Base-by-base conservation (phyloP, 2,329 filamentous ascomycete genomes). In the Taxawa tesnikishii region DNA sequence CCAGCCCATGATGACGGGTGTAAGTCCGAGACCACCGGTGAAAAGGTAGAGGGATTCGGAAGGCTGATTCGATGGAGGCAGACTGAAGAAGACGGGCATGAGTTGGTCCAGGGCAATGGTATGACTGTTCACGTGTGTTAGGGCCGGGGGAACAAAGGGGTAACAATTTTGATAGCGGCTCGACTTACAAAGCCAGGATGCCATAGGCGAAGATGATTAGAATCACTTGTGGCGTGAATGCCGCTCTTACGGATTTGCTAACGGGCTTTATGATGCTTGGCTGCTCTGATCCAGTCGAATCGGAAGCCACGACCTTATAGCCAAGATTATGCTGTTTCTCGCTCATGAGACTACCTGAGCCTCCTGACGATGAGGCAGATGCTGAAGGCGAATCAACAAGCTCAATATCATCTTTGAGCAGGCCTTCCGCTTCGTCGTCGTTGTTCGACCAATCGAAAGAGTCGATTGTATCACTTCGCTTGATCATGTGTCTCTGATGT, bases 71-170 rank as follows among this genome's bases (percentile, higher is more conserved):
- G 71, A 56, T 49, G 68, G 51, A 47, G 68, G 53, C 27, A 83
- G 83, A 55, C 82, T 88, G 50, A 98, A 73, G 45, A 98, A 84
- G 2, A 94, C 82, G 0, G 90, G 88, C 45, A 96, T 76, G 29
- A 96, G 70, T 49, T 94, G 83, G 57, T 98, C 90, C 46, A 93
- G 90, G 0, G 87, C 92, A 59, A 98, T 94, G 9, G 88, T 94
- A 60, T 96, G 88, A 62, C 87, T 94, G 48, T n/a, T n/a, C n/a
- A n/a, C n/a, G n/a, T n/a, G n/a, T n/a, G n/a, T n/a, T n/a, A n/a
- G n/a, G n/a, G n/a, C n/a, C n/a, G n/a, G n/a, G n/a, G n/a, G n/a
- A n/a, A n/a, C n/a, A n/a, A n/a, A n/a, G n/a, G n/a, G n/a, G n/a
- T n/a, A n/a, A n/a, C n/a, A 42, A 19, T 43, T 43, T 15, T 39